Evolutionary conservation across 202 grass and related monocot genomes (phyloP), one percentile per base, ranked within the genome.

Genomic region (Digitaria exilis): DNA sequence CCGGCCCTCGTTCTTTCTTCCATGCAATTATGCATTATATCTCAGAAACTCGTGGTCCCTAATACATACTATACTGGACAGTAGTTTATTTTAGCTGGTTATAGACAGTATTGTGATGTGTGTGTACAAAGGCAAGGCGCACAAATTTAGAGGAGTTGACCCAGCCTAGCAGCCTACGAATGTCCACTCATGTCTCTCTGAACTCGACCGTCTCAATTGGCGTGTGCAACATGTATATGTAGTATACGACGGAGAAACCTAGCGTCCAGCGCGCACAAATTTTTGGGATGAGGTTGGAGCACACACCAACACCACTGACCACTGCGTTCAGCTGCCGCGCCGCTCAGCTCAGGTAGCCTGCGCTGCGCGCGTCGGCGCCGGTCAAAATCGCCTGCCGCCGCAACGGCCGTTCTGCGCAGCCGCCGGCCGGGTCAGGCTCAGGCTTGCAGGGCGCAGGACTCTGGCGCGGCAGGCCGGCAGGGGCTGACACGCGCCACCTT

Each of bases 71-170:
- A 52, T 19, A 52, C 18, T 9, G 6, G 5, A 7, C 37, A 39
- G 37, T 39, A 9, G 9, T 5, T 39, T 39, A 7, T 39, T 39
- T 39, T 0, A 39, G 37, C 3, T 24, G 10, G 14, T 19, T 48
- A 19, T 4, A 41, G 29, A 52, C 49, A 8, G 21, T 19, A 14
- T 26, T 12, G n/a, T n/a, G n/a, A n/a, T n/a, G n/a, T 39, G 15
- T 14, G 69, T 39, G 37, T 44, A n/a, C 9, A 31, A 17, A 12
- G 7, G 30, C 13, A 13, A 17, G 50, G 15, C 21, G 75, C 74
- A 24, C 80, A 84, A 59, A 37, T 84, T 73, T 58, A 25, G 73
- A 79, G 80, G 86, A 88, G 86, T 59, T 88, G 80, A 88, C 86
- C 37, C 10, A 15, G 30, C 50, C 22, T 44, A 73, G 45, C 21